Conservation (phyloP, 1,139 yeast species). For the Nakaseomyces nivariensis region DNA sequence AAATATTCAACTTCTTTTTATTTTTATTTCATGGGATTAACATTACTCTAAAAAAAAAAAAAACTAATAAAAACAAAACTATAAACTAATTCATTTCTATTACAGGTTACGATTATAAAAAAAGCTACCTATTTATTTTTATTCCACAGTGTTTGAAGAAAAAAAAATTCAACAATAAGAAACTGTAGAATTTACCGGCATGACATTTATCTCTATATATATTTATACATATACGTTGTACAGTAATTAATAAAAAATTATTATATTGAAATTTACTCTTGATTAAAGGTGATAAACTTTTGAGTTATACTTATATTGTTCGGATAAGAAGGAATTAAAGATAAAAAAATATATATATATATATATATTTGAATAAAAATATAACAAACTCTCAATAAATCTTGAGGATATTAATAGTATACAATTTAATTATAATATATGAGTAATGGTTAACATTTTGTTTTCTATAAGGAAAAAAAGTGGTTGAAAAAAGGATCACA, state of each 20-base stretch:
- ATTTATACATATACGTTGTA: neutral
- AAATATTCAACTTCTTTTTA: neutral
- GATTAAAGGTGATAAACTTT: no score
- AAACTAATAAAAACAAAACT: neutral
- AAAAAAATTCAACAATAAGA: neutral
- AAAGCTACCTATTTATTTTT: no score
- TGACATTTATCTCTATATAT: neutral
- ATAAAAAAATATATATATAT: no score
- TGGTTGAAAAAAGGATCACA: neutral
- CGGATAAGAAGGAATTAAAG: neutral
- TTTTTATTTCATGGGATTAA: no score
- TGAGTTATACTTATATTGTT: neutral
- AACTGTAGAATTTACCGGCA: neutral
- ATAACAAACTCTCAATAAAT: neutral
- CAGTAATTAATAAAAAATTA: neutral
- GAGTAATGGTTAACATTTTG: no score
- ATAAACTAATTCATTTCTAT: neutral
- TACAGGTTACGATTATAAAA: no score
- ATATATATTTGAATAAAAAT: no score
- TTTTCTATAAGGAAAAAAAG: neutral
- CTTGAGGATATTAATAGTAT: neutral
- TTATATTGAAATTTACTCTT: no score
- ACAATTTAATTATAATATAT: neutral
- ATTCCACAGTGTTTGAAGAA: neutral
- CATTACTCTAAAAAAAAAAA: neutral